Evolutionary conservation across 257 asterid genomes (phyloP), one percentile per base, ranked within the genome.

Genomic region (Ilex aquifolium): DNA sequence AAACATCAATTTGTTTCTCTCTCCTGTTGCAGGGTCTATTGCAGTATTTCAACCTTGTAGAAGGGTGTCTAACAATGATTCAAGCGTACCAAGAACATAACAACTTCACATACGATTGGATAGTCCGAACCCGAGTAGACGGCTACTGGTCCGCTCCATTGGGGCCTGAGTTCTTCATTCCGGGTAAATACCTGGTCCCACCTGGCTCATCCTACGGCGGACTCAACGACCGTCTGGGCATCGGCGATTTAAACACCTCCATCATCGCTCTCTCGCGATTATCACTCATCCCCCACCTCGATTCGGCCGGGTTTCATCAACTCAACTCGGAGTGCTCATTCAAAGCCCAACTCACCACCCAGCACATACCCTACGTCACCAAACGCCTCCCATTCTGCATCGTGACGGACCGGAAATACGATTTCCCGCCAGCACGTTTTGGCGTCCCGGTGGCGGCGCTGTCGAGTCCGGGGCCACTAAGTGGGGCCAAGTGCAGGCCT

Each of bases 401-500:
- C 0, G 87, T 93, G 7, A 76, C 99, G 10, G 97, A 93, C 15
- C 91, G 96, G 0, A 60, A 57, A 10, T 93, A 89, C 39, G 76
- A 30, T 0, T 93, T 68, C 27, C 99, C 97, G 13, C 96, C 96
- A 13, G 40, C 59, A 63, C 81, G 60, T 2, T 80, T 53, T 5
- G 96, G 95, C 1, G 97, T 90, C 53, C 96, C 97, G 0, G 97
- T 90, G 65, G 94, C 89, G 0, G 74, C 99, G 0, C 0, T 93
- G 72, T 82, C 97, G 12, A 90, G 95, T 68, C 81, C 57, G 2
- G 99, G 97, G 39, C 92, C 97, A 10, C 62, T 93, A 7, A 90
- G 82, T 11, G 99, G 99, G 0, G 91, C 91, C 0, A 89, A 93
- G 56, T 93, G 99, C 74, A 80, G 99, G 80, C 96, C 97, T 0